Percentiles rank a stretch among this genome's conserved stretches.
Evolutionary conservation across 2,329 filamentous ascomycete species (phyloP).

Genomic region (Neopestalotiopsis sp.): DNA sequence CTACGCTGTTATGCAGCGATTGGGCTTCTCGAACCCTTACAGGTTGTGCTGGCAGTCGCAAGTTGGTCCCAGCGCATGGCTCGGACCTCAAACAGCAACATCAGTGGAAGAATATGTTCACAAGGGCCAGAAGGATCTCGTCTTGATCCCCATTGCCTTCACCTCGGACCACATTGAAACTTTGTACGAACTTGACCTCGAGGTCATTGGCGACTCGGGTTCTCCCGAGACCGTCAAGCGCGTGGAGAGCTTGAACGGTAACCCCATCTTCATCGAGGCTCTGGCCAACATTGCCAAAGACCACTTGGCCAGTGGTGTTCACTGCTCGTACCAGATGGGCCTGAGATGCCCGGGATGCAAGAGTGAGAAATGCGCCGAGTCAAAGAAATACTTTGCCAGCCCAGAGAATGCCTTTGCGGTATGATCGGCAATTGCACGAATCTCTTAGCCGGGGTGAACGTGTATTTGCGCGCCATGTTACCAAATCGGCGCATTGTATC

Average conservation of each 20-base stretch:
- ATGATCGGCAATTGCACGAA: conserved; percentile 17
- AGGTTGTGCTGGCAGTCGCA: conserved; percentile 97
- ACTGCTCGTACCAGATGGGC: conserved; percentile 83
- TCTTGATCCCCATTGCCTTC: conserved; percentile 94
- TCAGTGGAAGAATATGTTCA: conserved; percentile 89
- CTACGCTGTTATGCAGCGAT: conserved; percentile 91
- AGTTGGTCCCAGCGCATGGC: conserved; percentile 92
- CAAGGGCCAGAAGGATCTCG: conserved; percentile 88
- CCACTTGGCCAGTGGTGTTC: conserved; percentile 72
- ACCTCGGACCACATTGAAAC: conserved; percentile 99
- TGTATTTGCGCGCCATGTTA: background rate
- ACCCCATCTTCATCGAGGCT: conserved; percentile 85
- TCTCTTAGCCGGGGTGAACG: background rate
- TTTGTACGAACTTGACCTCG: conserved; percentile 88
- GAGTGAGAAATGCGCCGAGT: conserved; percentile 84
- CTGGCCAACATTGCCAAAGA: conserved; percentile 84
- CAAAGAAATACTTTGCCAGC: conserved; percentile 68
- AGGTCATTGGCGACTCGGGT: conserved; percentile 89
- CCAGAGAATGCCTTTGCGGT: conserved; percentile 32
- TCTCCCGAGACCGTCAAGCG: conserved; percentile 83
- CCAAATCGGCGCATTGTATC: background rate
- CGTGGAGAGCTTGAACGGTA: conserved; percentile 91
- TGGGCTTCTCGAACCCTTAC: conserved; percentile 89
- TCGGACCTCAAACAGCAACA: conserved; percentile 89
- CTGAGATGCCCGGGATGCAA: conserved; percentile 92